These are phyloP conservation scores for Blastobotrys indianensis DNA, from an alignment of 1,139 yeast genomes.

Conservation along the genomic window DNA sequence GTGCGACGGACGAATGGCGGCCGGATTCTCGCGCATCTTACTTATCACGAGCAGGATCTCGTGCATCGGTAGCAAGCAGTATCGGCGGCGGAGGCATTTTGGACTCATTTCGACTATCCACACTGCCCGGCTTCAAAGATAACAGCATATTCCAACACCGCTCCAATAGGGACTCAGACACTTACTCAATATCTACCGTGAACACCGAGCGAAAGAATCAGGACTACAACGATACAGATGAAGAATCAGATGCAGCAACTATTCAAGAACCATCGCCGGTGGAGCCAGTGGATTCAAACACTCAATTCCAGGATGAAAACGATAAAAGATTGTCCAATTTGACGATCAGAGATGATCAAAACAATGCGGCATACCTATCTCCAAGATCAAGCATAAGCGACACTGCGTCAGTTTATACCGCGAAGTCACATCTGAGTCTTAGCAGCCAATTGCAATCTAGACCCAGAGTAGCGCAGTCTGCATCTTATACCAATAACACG, in stretches of 20 bases:
- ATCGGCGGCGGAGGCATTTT: conserved; percentile 25
- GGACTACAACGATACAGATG: conserved; percentile 4
- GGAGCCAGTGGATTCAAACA: conserved; percentile 7
- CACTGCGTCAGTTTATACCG: conserved; percentile 6
- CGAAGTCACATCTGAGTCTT: conserved; percentile 5
- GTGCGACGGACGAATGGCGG: conserved; percentile 13
- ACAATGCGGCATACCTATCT: conserved; percentile 4
- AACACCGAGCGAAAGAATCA: too few relatives aligned
- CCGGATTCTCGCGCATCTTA: conserved; percentile 13
- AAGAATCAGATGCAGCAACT: not conserved
- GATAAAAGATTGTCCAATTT: too few relatives aligned
- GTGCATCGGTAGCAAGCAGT: conserved; percentile 12
- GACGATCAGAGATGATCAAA: too few relatives aligned
- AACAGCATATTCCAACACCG: conserved; percentile 1
- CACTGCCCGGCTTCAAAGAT: conserved; percentile 17
- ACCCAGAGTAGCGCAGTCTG: too few relatives aligned
- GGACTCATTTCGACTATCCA: conserved; percentile 28
- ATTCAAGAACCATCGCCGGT: conserved; percentile 10
- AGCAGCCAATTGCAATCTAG: conserved; percentile 2
- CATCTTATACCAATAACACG: too few relatives aligned
- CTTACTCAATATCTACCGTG: too few relatives aligned
- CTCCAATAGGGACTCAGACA: too few relatives aligned
- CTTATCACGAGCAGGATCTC: conserved; percentile 13
- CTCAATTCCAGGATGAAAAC: too few relatives aligned
- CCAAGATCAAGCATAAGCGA: conserved; percentile 6